These are phyloP conservation scores for Chaetomiaceae sp. DNA, from an alignment of 2,329 filamentous ascomycete genomes.

Conservation along the genomic window DNA sequence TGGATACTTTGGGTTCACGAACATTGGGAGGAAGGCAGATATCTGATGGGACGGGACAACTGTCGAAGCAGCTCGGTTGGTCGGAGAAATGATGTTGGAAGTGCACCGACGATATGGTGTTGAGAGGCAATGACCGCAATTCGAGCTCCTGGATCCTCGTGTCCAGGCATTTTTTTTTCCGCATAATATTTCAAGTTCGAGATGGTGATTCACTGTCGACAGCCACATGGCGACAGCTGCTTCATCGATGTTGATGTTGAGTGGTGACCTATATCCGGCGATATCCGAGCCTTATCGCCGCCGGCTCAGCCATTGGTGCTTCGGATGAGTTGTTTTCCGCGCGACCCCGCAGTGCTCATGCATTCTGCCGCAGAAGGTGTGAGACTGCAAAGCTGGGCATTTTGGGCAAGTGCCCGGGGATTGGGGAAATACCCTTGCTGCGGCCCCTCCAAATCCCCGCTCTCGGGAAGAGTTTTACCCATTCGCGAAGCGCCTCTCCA, in stretches of 20 bases:
- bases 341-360: too few relatives aligned
- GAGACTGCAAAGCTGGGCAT: too few relatives aligned
- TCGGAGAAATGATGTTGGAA: not conserved
- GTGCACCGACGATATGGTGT: too few relatives aligned
- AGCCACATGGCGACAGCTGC: not conserved
- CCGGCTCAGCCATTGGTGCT: conserved; percentile 5
- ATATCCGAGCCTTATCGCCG: conserved; percentile 22
- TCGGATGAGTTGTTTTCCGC: conserved; percentile 16
- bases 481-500: not conserved
- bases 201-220: too few relatives aligned
- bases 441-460: conserved; percentile 8
- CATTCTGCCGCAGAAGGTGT: conserved; percentile 1
- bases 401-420: too few relatives aligned
- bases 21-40: too few relatives aligned
- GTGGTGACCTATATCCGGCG: conserved; percentile 14
- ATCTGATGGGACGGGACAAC: too few relatives aligned
- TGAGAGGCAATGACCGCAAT: too few relatives aligned
- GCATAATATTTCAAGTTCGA: too few relatives aligned
- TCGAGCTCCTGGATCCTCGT: too few relatives aligned
- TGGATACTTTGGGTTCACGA: too few relatives aligned
- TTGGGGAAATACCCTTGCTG: not conserved
- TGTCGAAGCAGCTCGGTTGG: not conserved
- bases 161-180: too few relatives aligned
- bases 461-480: conserved; percentile 18
- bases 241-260: not conserved